Percentiles rank a stretch among this genome's conserved stretches.
These are phyloP conservation scores for Agrostemma githago DNA, from an alignment of 148 eudicot species.

Conservation along the genomic window DNA sequence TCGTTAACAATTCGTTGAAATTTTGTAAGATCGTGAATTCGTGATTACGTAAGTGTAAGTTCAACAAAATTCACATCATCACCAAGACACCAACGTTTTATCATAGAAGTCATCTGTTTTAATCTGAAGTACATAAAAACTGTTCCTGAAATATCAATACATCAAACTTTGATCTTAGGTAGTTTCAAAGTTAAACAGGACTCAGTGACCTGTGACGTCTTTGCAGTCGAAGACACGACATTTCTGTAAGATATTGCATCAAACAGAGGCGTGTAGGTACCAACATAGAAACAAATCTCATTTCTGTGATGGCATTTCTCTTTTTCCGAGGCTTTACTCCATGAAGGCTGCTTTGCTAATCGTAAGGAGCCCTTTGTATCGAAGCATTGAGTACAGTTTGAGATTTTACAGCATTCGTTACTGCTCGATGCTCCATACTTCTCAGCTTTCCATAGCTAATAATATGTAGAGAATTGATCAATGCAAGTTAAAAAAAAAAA, in stretches of 20 bases:
- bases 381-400: no score
- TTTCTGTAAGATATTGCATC: not conserved
- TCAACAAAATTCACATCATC: not conserved
- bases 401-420: not conserved
- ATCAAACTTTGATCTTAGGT: not conserved
- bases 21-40: not conserved
- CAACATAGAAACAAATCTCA: not conserved
- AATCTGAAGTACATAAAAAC: not conserved
- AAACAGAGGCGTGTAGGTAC: not conserved
- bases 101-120: not conserved
- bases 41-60: not conserved
- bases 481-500: constrained; percentile 5
- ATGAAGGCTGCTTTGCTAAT: not conserved
- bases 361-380: not conserved
- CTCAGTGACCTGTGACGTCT: no score
- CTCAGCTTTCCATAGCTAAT: constrained; percentile 9
- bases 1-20: not conserved
- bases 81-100: no score
- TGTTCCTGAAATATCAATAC: not conserved
- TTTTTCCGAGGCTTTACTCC: not conserved
- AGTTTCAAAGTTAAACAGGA: not conserved
- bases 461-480: not conserved
- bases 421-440: constrained; percentile 7
- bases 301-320: no score
- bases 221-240: no score